phyloP scores from a whole-genome alignment of 192 early-diverging fungal genomes.

The Coemansia asiatica region DNA sequence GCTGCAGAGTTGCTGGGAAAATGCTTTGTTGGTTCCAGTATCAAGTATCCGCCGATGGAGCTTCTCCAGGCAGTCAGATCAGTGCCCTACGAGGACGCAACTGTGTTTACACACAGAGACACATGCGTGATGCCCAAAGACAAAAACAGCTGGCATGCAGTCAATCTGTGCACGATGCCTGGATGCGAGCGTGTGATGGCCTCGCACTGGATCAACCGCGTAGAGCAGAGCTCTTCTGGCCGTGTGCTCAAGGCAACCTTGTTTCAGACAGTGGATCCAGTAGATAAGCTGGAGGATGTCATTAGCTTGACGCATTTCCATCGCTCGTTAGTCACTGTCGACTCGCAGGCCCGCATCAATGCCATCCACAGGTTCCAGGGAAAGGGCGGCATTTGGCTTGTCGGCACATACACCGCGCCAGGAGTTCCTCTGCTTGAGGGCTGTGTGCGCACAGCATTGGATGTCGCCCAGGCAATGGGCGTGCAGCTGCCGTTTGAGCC shows the following conservation, averaged over 20 bases:
- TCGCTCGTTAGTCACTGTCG: conserved; percentile 60
- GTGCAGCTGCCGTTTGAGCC: conserved; percentile 15
- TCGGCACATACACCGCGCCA: conserved; percentile 61
- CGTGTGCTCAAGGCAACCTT: conserved; percentile 32
- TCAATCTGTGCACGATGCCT: conserved; percentile 41
- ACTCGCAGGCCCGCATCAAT: conserved; percentile 57
- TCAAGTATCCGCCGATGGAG: conserved; percentile 14
- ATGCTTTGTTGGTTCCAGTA: neutral
- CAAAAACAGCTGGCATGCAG: conserved; percentile 41
- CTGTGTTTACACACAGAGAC: conserved; percentile 49
- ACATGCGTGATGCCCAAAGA: conserved; percentile 43
- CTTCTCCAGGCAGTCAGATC: conserved; percentile 35
- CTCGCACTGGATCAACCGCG: conserved; percentile 55
- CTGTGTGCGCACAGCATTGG: conserved; percentile 59
- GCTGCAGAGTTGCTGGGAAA: conserved; percentile 17
- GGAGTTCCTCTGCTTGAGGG: conserved; percentile 65
- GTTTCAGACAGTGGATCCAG: conserved; percentile 66
- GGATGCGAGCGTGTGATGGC: conserved; percentile 22
- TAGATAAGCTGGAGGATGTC: conserved; percentile 42
- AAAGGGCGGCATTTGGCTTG: conserved; percentile 54
- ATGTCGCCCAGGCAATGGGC: conserved; percentile 54
- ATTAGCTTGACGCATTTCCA: conserved; percentile 55
- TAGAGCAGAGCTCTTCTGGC: conserved; percentile 46
- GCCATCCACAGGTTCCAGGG: conserved; percentile 44
- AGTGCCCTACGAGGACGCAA: conserved; percentile 45